Evolutionary conservation across 805 yeast genomes (phyloP).

Genomic region (Nakazawaea populi): DNA sequence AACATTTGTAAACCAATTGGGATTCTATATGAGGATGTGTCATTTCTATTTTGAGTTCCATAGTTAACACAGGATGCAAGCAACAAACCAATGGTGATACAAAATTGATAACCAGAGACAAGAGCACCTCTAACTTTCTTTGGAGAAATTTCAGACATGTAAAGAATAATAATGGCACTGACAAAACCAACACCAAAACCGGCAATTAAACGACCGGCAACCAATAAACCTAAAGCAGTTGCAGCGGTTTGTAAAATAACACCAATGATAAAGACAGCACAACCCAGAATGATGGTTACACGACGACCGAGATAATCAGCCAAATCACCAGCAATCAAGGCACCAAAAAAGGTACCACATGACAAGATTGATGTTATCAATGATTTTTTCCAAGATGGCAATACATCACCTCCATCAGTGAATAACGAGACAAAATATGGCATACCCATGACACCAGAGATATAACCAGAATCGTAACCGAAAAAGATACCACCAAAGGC

Average conservation of each 20-base stretch:
- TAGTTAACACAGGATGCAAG: slow-evolving; percentile 68
- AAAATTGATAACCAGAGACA: slow-evolving; percentile 64
- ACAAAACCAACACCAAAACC: slow-evolving; percentile 78
- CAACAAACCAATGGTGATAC: slow-evolving; percentile 63
- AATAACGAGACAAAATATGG: slow-evolving; percentile 30
- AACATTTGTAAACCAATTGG: slow-evolving; percentile 70
- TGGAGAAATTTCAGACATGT: slow-evolving; percentile 76
- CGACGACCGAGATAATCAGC: slow-evolving; percentile 42
- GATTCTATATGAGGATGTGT: slow-evolving; percentile 60
- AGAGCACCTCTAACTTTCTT: slow-evolving; percentile 74
- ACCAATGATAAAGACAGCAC: slow-evolving; percentile 40
- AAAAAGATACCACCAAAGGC: slow-evolving; percentile 64
- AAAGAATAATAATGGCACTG: slow-evolving; percentile 72
- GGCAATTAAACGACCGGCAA: slow-evolving; percentile 67
- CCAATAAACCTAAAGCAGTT: slow-evolving; percentile 40
- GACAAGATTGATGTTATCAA: slow-evolving; percentile 70
- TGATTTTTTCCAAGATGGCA: slow-evolving; percentile 26
- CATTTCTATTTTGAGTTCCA: slow-evolving; percentile 49
- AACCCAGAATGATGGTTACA: slow-evolving; percentile 37
- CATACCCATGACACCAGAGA: slow-evolving; percentile 65
- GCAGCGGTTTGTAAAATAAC: slow-evolving; percentile 42
- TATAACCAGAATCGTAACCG: slow-evolving; percentile 67
- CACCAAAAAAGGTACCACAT: slow-evolving; percentile 67
- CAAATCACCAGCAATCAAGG: slow-evolving; percentile 53
- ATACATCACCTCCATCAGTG: slow-evolving; percentile 14